Percentiles rank a stretch among this genome's conserved stretches.
Conservation (phyloP, 2,329 filamentous ascomycete species). For the Bimuria novae-zelandiae region DNA sequence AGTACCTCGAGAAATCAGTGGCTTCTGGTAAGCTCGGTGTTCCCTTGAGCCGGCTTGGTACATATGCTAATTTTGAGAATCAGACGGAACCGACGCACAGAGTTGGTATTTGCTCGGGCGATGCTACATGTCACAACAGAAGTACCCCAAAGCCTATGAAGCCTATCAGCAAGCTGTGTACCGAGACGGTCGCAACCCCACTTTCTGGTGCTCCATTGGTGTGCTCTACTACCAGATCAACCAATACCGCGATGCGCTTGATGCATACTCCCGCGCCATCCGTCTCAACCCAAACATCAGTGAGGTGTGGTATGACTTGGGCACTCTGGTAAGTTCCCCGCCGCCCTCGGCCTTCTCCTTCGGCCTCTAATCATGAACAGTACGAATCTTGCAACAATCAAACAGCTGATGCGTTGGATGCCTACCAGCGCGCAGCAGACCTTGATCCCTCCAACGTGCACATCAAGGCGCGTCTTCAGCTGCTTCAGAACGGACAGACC, state of each 20-base stretch:
- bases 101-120: slow-evolving; percentile 98
- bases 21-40: slow-evolving; percentile 70
- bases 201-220: slow-evolving; percentile 99
- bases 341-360: slow-evolving; percentile 3
- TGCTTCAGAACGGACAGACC: slow-evolving; percentile 80
- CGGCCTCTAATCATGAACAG: slow-evolving; percentile 51
- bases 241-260: slow-evolving; percentile 95
- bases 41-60: slow-evolving; percentile 14
- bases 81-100: slow-evolving; percentile 92
- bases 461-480: slow-evolving; percentile 91
- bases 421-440: slow-evolving; percentile 92
- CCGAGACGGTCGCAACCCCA: slow-evolving; percentile 94
- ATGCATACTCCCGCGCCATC: slow-evolving; percentile 96
- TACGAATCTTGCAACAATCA: slow-evolving; percentile 99
- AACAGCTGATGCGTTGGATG: slow-evolving; percentile 92
- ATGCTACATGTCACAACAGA: slow-evolving; percentile 99
- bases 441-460: slow-evolving; percentile 91
- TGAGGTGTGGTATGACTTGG: slow-evolving; percentile 98
- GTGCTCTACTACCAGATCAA: slow-evolving; percentile 99
- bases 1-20: slow-evolving; percentile 96
- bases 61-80: slow-evolving; percentile 20
- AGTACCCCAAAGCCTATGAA: slow-evolving; percentile 98
- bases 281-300: slow-evolving; percentile 97
- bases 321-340: slow-evolving; percentile 76
- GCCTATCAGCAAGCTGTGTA: slow-evolving; percentile 99